Base-by-base conservation (phyloP, 2,329 filamentous ascomycete species). In the Claviceps sp. region DNA sequence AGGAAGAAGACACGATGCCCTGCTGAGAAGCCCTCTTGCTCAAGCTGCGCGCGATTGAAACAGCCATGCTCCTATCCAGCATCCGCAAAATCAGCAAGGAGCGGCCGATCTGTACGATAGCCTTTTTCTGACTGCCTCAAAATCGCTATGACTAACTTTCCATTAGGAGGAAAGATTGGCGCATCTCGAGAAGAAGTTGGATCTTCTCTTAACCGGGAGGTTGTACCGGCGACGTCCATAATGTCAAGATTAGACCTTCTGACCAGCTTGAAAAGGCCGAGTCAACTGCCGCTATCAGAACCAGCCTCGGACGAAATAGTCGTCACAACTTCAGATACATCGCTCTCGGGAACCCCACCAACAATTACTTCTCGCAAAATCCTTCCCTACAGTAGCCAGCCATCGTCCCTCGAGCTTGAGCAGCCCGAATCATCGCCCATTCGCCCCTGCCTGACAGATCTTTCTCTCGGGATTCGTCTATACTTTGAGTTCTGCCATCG, bases 1-100 rank as follows among this genome's bases (percentile, higher is more conserved):
- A 62, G 72, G 50, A 76, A 76, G 58, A 76, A 76, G 59, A 75
- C 70, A 2, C 69, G 74, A 37, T 76, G 74, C 58, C 74, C 74
- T 0, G 74, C 72, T 6, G 74, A 76, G 59, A 74, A 71, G 57
- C 74, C 74, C 5, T 66, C 70, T 1, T 76, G 74, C 53, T 76
- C 74, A 9, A 74, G 72, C 57, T 76, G 74, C 57, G 63, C 70
- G 11, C 70, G 74, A 16, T 64, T 76, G 8, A 70, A 69, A 48
- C 73, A 76, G 59, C 57, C 67, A 42, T 75, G 73, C 57, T 67
- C 70, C 11, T 76, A 75, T 59, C 63, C 71, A 16, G 60, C 64
- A 3, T 63, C 64, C 14, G 58, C 63, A 51, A 67, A 66, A 49
- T 65, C 67, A 11, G 59, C 67, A 5, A 67, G 67, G 38, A 65